A percentile compares a stretch with the other conserved stretches of the same genome.
These are phyloP conservation scores for Corinectria fuckeliana DNA, from an alignment of 2,329 filamentous ascomycete species.

Conservation along the genomic window DNA sequence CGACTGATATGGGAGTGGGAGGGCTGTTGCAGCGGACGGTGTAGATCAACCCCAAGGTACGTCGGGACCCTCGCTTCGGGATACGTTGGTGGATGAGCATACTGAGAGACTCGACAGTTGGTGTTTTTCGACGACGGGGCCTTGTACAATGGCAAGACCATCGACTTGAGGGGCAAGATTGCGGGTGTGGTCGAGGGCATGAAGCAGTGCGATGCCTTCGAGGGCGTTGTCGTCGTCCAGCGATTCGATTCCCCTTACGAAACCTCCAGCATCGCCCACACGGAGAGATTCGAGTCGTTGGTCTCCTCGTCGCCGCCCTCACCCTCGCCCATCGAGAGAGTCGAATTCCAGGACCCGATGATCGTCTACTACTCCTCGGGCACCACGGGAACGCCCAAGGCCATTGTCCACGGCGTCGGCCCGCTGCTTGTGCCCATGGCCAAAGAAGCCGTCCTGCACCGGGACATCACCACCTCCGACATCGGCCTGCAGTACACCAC, in stretches of 20 bases:
- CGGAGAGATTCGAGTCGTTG: constrained; percentile 55
- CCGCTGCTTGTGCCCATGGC: constrained; percentile 61
- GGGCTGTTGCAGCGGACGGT: constrained; percentile 76
- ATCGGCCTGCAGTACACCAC: constrained; percentile 65
- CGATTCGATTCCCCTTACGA: constrained; percentile 69
- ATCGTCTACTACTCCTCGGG: constrained; percentile 81
- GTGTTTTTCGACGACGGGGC: constrained; percentile 86
- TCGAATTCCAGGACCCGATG: constrained; percentile 77
- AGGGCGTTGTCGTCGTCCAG: constrained; percentile 68
- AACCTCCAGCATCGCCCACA: constrained; percentile 57
- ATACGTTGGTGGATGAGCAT: background rate
- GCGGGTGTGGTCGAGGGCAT: constrained; percentile 71
- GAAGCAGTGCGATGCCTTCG: constrained; percentile 64
- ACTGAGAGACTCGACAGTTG: constrained; percentile 50
- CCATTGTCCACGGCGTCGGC: constrained; percentile 80
- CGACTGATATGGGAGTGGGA: constrained; percentile 83
- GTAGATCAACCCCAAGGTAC: constrained; percentile 74
- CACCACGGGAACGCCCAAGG: constrained; percentile 84
- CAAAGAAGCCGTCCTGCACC: constrained; percentile 67
- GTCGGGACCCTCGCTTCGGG: constrained; percentile 6
- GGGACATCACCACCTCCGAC: constrained; percentile 47
- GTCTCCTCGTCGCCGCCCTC: constrained; percentile 42
- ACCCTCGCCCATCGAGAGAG: constrained; percentile 61
- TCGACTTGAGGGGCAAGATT: constrained; percentile 78
- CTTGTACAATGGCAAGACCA: constrained; percentile 78